Base-by-base conservation (phyloP, 108 stramenopile genomes). In the Pseudonitzschia multistriata region DNA sequence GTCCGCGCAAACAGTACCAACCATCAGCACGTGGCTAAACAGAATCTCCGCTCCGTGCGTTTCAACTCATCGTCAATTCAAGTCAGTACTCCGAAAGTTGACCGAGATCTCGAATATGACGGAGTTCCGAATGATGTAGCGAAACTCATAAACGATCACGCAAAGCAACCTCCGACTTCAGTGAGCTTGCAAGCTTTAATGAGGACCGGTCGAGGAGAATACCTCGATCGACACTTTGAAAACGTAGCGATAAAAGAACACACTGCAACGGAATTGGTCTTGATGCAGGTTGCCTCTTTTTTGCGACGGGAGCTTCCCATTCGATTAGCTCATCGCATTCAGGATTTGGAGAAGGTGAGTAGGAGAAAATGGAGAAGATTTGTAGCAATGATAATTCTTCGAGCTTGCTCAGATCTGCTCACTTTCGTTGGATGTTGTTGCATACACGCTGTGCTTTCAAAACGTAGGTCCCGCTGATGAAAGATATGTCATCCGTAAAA, bases 281-380 rank as follows among this genome's bases (percentile, higher is more conserved):
- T 86, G 50, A 86, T 83, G 33, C 81, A 83, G 73, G 88, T 91
- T n/a, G 97, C 98, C 30, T 76, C 82, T 56, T 99, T 99, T 72
- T 69, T 99, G 25, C 89, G 96, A 61, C 86, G 86, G 28, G 98
- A 99, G 81, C 81, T 99, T 21, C 98, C 97, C 54, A 97, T 99
- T 62, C 98, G 98, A 22, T 79, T 99, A 22, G 98, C 98, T 8
- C 96, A 97, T 80, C 90, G 98, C 39, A 93, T 97, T 54, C 74
- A 86, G 22, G 96, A 97, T 83, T 71, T 99, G 39, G 88, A 95
- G 49, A 79, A 87, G 45, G 57, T 59, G 19, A 27, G 57, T 21
- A 53, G 10, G 52, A 53, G 19, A 53, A 53, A 53, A 25, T 10
- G 52, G 10, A 42, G 40, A 42, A 42, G 40, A 42, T 7, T 42